phyloP scores from a whole-genome alignment of 495 filamentous ascomycete species.

The Penicillium crystallinum region DNA sequence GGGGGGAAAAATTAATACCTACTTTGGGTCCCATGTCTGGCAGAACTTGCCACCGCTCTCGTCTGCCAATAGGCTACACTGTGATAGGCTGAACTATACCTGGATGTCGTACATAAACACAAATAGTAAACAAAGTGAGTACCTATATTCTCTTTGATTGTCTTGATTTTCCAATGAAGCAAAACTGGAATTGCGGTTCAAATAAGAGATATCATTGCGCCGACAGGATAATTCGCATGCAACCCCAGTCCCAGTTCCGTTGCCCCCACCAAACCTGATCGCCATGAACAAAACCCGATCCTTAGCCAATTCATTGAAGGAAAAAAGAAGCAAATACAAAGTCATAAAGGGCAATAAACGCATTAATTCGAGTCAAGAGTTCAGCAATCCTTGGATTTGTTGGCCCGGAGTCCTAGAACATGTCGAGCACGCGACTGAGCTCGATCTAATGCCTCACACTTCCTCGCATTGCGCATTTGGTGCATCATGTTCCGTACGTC shows the following conservation, averaged over 20 bases:
- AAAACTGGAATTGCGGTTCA: neutral
- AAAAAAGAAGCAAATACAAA: constrained; percentile 8
- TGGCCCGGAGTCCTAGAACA: constrained; percentile 22
- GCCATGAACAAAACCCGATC: constrained; percentile 20
- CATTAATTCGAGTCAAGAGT: neutral
- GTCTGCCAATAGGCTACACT: neutral
- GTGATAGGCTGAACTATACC: neutral
- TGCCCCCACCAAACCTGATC: constrained; percentile 17
- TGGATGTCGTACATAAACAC: neutral
- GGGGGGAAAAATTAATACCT: constrained; percentile 33
- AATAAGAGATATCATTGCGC: constrained; percentile 16
- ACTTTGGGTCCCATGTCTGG: constrained; percentile 13
- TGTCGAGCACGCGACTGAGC: constrained; percentile 37
- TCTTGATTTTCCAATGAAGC: neutral
- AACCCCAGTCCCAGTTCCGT: constrained; percentile 5
- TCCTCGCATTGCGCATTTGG: constrained; percentile 28
- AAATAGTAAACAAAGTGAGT: neutral
- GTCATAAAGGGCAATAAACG: neutral
- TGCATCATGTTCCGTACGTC: constrained; percentile 27
- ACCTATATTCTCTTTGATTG: neutral
- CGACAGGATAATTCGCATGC: constrained; percentile 11
- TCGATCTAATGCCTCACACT: constrained; percentile 28
- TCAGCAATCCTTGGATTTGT: constrained; percentile 10
- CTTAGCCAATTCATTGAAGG: constrained; percentile 4
- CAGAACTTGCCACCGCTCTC: constrained; percentile 7